phyloP scores from a whole-genome alignment of 2,329 filamentous ascomycete species.

The Alternaria incomplexa region DNA sequence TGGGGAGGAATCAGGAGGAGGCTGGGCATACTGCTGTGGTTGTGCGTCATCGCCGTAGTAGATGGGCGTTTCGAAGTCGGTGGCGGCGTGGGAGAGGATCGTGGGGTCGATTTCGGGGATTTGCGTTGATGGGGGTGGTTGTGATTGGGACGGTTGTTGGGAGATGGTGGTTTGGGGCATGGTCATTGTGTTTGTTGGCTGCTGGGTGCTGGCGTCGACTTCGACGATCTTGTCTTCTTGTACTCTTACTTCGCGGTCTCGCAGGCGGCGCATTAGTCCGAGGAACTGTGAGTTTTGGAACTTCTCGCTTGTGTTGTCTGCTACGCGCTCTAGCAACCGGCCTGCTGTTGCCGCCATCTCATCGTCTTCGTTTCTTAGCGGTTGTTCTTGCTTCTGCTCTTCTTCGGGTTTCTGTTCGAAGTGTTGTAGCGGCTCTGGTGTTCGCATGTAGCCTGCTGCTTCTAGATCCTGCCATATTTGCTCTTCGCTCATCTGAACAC shows the following conservation, averaged over 20 bases:
- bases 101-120: constrained; percentile 36
- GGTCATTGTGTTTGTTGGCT: not conserved
- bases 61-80: constrained; percentile 38
- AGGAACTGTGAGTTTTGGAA: constrained; percentile 81
- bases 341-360: constrained; percentile 76
- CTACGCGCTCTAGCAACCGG: constrained; percentile 71
- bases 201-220: constrained; percentile 44
- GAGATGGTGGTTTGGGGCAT: not conserved
- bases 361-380: constrained; percentile 58
- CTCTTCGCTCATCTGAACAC: constrained; percentile 28
- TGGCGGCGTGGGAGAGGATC: constrained; percentile 38
- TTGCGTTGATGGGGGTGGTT: constrained; percentile 3
- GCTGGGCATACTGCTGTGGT: constrained; percentile 15
- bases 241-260: constrained; percentile 74
- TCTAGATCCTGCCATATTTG: constrained; percentile 39
- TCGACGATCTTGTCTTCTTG: constrained; percentile 72
- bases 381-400: constrained; percentile 32
- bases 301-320: constrained; percentile 72
- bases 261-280: constrained; percentile 75
- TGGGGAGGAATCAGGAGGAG: not conserved
- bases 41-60: constrained; percentile 25
- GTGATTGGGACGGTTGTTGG: not conserved
- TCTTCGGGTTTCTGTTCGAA: constrained; percentile 36
- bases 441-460: constrained; percentile 38
- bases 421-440: constrained; percentile 19